phyloP scores from a whole-genome alignment of 257 asterid species.

The Fraxinus cuspidata region DNA sequence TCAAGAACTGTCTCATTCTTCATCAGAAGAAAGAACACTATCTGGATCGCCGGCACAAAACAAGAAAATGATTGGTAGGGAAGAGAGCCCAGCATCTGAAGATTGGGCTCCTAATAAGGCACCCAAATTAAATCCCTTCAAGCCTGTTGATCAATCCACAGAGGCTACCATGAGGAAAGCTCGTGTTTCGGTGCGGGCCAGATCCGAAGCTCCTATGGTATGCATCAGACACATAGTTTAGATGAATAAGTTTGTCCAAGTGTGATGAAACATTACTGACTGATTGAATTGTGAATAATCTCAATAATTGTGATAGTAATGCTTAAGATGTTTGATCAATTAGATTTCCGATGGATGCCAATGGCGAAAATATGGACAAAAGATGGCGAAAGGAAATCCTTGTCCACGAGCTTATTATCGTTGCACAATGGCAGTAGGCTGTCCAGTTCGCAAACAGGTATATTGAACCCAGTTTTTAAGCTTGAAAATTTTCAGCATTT shows the following conservation, averaged over 20 bases:
- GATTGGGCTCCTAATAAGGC: constrained; percentile 66
- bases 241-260: too few relatives aligned
- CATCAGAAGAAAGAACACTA: constrained; percentile 83
- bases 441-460: constrained; percentile 96
- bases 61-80: constrained; percentile 52
- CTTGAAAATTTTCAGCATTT: neutral
- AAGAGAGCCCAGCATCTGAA: constrained; percentile 80
- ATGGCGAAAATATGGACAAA: constrained; percentile 97
- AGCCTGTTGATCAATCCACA: constrained; percentile 46
- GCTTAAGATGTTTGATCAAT: neutral
- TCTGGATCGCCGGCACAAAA: constrained; percentile 56
- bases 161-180: constrained; percentile 93
- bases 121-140: constrained; percentile 43
- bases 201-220: constrained; percentile 96
- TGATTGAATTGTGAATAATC: too few relatives aligned
- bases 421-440: constrained; percentile 92
- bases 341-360: constrained; percentile 95
- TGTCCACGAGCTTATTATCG: constrained; percentile 93
- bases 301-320: too few relatives aligned
- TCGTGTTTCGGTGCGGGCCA: constrained; percentile 96
- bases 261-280: too few relatives aligned
- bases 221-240: neutral
- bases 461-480: neutral
- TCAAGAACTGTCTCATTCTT: constrained; percentile 46
- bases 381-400: constrained; percentile 96